Percentiles rank a stretch among this genome's conserved stretches.
phyloP scores from a whole-genome alignment of 306 rosid genomes.

The Malus fusca region DNA sequence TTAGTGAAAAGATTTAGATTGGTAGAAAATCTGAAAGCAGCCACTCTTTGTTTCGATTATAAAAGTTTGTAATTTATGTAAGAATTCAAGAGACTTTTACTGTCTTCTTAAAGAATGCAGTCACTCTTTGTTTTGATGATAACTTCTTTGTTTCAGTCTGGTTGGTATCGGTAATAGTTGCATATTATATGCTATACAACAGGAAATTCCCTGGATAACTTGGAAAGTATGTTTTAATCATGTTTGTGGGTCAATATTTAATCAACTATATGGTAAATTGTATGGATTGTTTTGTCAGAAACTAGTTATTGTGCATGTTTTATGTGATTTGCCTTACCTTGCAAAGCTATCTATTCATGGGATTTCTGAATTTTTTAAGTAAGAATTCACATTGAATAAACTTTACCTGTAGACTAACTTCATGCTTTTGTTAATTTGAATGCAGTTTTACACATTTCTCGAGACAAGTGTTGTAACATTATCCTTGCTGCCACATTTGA shows the following conservation, averaged over 20 bases:
- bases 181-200: neutral
- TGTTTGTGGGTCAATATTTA: neutral
- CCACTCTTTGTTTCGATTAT: too few relatives aligned
- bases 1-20: neutral
- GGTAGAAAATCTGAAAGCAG: neutral
- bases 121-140: neutral
- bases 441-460: constrained; percentile 95
- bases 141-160: neutral
- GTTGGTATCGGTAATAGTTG: neutral
- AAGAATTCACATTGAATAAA: neutral
- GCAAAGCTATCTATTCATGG: neutral
- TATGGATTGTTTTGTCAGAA: neutral
- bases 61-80: too few relatives aligned
- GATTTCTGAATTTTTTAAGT: neutral
- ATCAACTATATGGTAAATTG: neutral
- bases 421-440: constrained; percentile 9
- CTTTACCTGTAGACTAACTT: neutral
- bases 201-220: neutral
- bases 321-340: neutral
- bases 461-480: constrained; percentile 89
- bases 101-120: neutral
- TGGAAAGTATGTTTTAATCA: neutral
- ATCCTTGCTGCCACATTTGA: constrained; percentile 77
- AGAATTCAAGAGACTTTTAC: neutral
- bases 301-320: neutral